Base-by-base conservation (phyloP, 2,329 filamentous ascomycete species). In the Neurospora sp. region DNA sequence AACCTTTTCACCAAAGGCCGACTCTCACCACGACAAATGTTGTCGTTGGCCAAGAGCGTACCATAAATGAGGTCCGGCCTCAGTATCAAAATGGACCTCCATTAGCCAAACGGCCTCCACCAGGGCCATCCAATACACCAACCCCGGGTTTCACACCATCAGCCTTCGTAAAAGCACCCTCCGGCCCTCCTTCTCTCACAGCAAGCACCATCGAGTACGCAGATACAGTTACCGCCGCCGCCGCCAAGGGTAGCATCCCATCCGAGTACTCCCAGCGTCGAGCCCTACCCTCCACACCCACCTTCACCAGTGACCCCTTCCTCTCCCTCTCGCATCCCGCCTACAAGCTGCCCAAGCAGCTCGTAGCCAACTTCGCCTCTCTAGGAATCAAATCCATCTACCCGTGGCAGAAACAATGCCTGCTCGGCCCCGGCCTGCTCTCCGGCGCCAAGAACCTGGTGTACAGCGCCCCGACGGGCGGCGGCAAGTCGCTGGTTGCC, bases 401-500 rank as follows among this genome's bases (percentile, higher is more conserved):
- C 75, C 89, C 90, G 2, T 94, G 91, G 91, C 91, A 93, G 78
- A 90, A 90, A 68, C 88, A 89, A 70, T 94, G 91, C 75, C 82
- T 94, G 8, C 82, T 90, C 68, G 88, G 88, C 0, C 87, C 87
- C 3, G 90, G 90, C 0, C 82, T 93, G 19, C 81, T 94, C 13
- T 78, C 81, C 6, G 91, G 91, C 17, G 82, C 87, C 68, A 87
- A 84, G 72, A 93, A 92, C 74, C 82, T 94, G 10, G 89, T 93
- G n/a, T 94, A 93, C 76, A 91, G 89, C 62, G 91, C 91, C 8
- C 91, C 91, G 0, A 93, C 91, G 0, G 91, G 91, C 4, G 91
- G 91, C 52, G 91, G 91, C 17, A 93, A 93, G 79, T 93, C 90
- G 8, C 83, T 93, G 13, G 90, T 93, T 66, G 91, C 91, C 70